These are phyloP conservation scores for Fusarium algeriense DNA, from an alignment of 2,329 filamentous ascomycete species.

Conservation along the genomic window DNA sequence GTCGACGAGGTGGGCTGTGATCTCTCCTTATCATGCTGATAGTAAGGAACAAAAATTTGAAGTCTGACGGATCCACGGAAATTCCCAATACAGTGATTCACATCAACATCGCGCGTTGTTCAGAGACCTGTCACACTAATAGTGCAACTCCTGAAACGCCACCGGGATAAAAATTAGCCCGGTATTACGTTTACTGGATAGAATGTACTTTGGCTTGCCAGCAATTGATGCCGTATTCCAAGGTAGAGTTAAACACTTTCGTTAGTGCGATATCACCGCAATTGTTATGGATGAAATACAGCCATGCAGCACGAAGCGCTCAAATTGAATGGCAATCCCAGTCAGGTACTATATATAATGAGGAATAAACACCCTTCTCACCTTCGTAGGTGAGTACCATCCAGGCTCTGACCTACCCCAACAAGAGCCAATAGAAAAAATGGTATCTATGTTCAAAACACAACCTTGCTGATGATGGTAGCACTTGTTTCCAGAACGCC, in stretches of 20 bases:
- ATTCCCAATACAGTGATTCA: neutral
- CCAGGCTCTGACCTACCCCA: constrained; percentile 1
- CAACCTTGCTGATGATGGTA: constrained; percentile 20
- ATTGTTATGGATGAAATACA: neutral
- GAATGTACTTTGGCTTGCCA: neutral
- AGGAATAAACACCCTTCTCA: neutral
- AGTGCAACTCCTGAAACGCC: neutral
- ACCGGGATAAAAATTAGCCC: constrained; percentile 8
- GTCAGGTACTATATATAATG: neutral
- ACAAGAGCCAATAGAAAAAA: constrained; percentile 10
- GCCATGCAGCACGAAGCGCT: neutral
- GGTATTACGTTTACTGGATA: neutral
- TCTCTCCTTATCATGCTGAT: constrained; percentile 30
- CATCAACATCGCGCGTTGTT: neutral
- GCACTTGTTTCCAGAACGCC: constrained; percentile 35
- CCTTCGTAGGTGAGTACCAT: neutral
- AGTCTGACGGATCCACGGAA: neutral
- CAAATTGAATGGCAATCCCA: neutral
- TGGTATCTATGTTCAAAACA: constrained; percentile 41
- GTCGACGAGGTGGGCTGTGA: constrained; percentile 47
- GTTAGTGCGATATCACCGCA: neutral
- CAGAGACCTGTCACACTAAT: neutral
- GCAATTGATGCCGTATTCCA: neutral
- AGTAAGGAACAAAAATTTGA: neutral
- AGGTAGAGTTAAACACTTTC: neutral